Percentiles rank a stretch among this genome's conserved stretches.
phyloP scores from a whole-genome alignment of 331 rosid genomes.

The Quercus lobata region DNA sequence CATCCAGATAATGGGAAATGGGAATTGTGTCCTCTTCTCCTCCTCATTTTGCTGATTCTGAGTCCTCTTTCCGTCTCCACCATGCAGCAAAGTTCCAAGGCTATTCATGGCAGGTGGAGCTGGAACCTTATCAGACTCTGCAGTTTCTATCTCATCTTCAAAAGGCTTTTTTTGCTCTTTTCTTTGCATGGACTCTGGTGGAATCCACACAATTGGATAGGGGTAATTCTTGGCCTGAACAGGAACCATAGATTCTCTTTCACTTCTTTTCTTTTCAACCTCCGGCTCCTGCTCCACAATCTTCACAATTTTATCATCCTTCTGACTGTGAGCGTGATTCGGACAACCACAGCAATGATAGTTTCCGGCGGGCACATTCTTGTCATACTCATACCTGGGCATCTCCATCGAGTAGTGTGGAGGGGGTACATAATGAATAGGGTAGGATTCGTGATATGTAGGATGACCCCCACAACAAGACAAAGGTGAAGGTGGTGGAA shows the following conservation, averaged over 20 bases:
- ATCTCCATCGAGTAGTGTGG: conserved; percentile 42
- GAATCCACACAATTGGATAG: conserved; percentile 51
- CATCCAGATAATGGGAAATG: conserved; percentile 56
- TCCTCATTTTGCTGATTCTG: not conserved
- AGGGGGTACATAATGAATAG: conserved; percentile 31
- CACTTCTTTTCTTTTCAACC: conserved; percentile 25
- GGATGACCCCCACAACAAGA: conserved; percentile 39
- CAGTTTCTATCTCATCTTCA: conserved; percentile 2
- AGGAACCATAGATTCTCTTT: conserved; percentile 29
- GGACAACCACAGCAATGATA: conserved; percentile 64
- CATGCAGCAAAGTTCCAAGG: conserved; percentile 11
- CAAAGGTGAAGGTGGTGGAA: conserved; percentile 37
- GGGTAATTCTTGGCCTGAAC: conserved; percentile 31
- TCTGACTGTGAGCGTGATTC: conserved; percentile 28
- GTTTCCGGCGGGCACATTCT: conserved; percentile 23
- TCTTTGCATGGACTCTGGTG: conserved; percentile 27
- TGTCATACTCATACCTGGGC: conserved; percentile 63
- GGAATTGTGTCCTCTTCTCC: conserved; percentile 20
- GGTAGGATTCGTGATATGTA: conserved; percentile 24
- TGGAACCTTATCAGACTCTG: conserved; percentile 19
- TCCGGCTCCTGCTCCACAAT: conserved; percentile 52
- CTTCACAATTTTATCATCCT: conserved; percentile 34
- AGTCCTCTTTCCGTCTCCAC: conserved; percentile 21
- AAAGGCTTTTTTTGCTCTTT: conserved; percentile 14
- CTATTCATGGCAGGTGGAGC: conserved; percentile 34